These are phyloP conservation scores for Colletotrichum chlorophyti DNA, from an alignment of 2,329 filamentous ascomycete genomes.

Conservation along the genomic window DNA sequence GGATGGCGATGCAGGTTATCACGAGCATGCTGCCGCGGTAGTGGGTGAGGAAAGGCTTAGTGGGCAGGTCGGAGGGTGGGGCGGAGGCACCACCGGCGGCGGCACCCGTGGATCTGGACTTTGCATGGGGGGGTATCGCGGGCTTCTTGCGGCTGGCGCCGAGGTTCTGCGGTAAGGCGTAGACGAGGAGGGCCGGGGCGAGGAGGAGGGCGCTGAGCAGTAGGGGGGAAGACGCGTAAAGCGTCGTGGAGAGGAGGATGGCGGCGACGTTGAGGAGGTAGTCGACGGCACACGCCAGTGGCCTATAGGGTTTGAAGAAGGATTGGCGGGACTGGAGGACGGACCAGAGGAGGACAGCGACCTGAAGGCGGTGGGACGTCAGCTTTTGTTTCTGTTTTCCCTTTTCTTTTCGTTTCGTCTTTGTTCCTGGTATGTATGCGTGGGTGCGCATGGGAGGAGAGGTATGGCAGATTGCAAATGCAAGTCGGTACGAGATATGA, in stretches of 20 bases:
- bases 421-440: no score
- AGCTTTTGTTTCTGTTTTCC: constrained; percentile 28
- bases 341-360: constrained; percentile 86
- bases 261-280: constrained; percentile 86
- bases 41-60: constrained; percentile 90
- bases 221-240: constrained; percentile 79
- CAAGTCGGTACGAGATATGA: no score
- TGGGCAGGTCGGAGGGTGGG: constrained; percentile 65
- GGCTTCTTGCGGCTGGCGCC: constrained; percentile 52
- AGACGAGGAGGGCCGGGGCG: constrained; percentile 71
- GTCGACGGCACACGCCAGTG: constrained; percentile 75
- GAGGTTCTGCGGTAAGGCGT: constrained; percentile 55
- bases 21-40: constrained; percentile 94
- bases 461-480: no score
- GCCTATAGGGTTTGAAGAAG: constrained; percentile 80
- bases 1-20: constrained; percentile 85
- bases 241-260: constrained; percentile 83
- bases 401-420: no score
- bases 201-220: constrained; percentile 79
- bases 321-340: constrained; percentile 82
- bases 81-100: constrained; percentile 24
- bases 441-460: not conserved
- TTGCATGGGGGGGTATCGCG: constrained; percentile 52
- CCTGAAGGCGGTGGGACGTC: constrained; percentile 53
- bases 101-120: constrained; percentile 39